Evolutionary conservation across 2,329 filamentous ascomycete genomes (phyloP).

Genomic region (Fusarium circinatum): DNA sequence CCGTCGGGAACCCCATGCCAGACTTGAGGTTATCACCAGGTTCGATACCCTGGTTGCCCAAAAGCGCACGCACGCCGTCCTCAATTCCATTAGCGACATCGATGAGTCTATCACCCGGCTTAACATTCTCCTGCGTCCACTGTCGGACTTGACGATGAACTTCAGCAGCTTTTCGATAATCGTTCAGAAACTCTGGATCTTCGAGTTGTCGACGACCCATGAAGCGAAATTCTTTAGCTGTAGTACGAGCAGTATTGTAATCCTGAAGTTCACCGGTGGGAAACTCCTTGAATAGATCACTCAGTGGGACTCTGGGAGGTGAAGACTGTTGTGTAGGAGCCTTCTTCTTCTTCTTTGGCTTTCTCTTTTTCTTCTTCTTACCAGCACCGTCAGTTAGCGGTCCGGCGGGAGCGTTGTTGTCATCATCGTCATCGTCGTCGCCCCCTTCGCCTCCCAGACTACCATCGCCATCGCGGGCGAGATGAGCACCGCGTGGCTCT

Average conservation of each 20-base stretch:
- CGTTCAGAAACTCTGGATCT: constrained; percentile 68
- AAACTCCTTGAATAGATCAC: constrained; percentile 46
- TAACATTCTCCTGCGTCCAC: constrained; percentile 81
- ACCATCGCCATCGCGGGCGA: constrained; percentile 56
- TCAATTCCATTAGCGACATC: constrained; percentile 86
- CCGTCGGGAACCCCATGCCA: constrained; percentile 86
- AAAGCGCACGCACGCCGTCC: constrained; percentile 77
- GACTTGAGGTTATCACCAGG: constrained; percentile 79
- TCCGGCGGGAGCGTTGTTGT: constrained; percentile 39
- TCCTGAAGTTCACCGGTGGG: constrained; percentile 43
- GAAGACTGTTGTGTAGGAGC: constrained; percentile 43
- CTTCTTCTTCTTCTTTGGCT: constrained; percentile 45
- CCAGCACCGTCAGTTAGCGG: constrained; percentile 26
- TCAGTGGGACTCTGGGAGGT: constrained; percentile 48
- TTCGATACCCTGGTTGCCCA: constrained; percentile 77
- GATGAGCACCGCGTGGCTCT: constrained; percentile 54
- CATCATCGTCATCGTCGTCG: constrained; percentile 45
- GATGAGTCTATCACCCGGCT: constrained; percentile 78
- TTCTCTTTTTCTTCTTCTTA: constrained; percentile 45
- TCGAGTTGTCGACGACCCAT: constrained; percentile 39
- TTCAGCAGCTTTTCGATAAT: constrained; percentile 83
- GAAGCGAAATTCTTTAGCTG: constrained; percentile 41
- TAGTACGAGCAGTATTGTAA: constrained; percentile 43
- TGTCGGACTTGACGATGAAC: constrained; percentile 83
- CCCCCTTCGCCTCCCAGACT: constrained; percentile 49